Percentiles rank a stretch among this genome's conserved stretches.
Conservation (phyloP, 108 stramenopile genomes). For the Aureococcus anophagefferens region DNA sequence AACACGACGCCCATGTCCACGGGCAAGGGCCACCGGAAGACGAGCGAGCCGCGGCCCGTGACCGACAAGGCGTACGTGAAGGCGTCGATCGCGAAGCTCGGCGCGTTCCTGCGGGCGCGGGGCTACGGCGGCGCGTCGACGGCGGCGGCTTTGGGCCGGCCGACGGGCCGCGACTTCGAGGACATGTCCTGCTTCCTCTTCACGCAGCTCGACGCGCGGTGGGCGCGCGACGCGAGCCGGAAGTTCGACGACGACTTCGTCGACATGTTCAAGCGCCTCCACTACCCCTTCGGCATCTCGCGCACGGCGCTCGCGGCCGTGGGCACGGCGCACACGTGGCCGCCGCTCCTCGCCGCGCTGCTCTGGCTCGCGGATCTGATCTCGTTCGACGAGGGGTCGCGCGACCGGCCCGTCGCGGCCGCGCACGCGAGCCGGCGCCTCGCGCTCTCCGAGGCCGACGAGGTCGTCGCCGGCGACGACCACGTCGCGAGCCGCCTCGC, state of each 20-base stretch:
- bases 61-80: slow-evolving; percentile 62
- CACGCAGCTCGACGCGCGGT: slow-evolving; percentile 70
- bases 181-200: slow-evolving; percentile 88
- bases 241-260: slow-evolving; percentile 93
- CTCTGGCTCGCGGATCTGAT: slow-evolving; percentile 88
- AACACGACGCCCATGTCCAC: no score
- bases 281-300: slow-evolving; percentile 83
- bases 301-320: slow-evolving; percentile 82
- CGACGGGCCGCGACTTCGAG: slow-evolving; percentile 86
- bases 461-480: no score
- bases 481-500: background rate
- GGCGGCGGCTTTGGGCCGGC: slow-evolving; percentile 61
- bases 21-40: no score
- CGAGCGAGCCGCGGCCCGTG: background rate
- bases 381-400: slow-evolving; percentile 44
- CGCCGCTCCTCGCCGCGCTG: slow-evolving; percentile 80
- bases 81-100: slow-evolving; percentile 53
- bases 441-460: no score
- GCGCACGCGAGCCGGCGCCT: background rate
- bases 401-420: slow-evolving; percentile 28
- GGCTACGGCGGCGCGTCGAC: slow-evolving; percentile 66
- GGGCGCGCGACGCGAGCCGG: slow-evolving; percentile 37
- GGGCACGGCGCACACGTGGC: slow-evolving; percentile 97
- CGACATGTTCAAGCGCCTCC: slow-evolving; percentile 72
- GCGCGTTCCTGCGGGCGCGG: slow-evolving; percentile 55